Percentiles rank a stretch among this genome's conserved stretches.
phyloP scores from a whole-genome alignment of 495 filamentous ascomycete genomes.

The Penicillium egyptiacum region DNA sequence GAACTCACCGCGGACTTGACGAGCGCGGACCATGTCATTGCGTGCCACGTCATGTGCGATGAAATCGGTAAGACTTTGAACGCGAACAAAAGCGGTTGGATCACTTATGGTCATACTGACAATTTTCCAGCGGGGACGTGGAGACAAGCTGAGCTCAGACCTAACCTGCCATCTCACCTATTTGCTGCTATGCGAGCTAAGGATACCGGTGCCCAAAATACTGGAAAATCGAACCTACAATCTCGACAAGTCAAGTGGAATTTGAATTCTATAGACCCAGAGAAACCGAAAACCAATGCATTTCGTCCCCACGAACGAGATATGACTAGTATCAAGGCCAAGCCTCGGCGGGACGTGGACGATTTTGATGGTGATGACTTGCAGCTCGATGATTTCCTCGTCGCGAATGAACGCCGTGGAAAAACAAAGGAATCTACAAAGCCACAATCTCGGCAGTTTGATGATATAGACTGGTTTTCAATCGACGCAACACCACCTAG shows the following conservation, averaged over 20 bases:
- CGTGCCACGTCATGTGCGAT: constrained; percentile 81
- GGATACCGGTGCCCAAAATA: background rate
- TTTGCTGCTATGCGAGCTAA: constrained; percentile 45
- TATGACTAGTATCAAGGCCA: constrained; percentile 8
- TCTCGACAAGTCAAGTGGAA: background rate
- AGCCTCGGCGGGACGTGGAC: constrained; percentile 27
- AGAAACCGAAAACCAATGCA: constrained; percentile 10
- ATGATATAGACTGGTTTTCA: constrained; percentile 24
- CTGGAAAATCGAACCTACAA: background rate
- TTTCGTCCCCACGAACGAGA: constrained; percentile 12
- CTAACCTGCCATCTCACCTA: constrained; percentile 54
- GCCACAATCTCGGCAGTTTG: background rate
- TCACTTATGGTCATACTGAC: constrained; percentile 6
- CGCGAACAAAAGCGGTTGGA: no score
- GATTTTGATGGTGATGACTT: constrained; percentile 59
- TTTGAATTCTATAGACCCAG: background rate
- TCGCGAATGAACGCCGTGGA: constrained; percentile 27
- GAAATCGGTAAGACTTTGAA: constrained; percentile 62
- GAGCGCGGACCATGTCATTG: constrained; percentile 56
- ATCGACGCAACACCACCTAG: constrained; percentile 19
- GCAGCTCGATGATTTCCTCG: constrained; percentile 55
- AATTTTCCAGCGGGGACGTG: constrained; percentile 67
- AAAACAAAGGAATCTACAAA: constrained; percentile 4
- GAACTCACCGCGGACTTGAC: constrained; percentile 60
- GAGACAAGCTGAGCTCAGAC: constrained; percentile 59